Base-by-base conservation (phyloP, 2,329 filamentous ascomycete genomes). In the Aspergillus transmontanensis region DNA sequence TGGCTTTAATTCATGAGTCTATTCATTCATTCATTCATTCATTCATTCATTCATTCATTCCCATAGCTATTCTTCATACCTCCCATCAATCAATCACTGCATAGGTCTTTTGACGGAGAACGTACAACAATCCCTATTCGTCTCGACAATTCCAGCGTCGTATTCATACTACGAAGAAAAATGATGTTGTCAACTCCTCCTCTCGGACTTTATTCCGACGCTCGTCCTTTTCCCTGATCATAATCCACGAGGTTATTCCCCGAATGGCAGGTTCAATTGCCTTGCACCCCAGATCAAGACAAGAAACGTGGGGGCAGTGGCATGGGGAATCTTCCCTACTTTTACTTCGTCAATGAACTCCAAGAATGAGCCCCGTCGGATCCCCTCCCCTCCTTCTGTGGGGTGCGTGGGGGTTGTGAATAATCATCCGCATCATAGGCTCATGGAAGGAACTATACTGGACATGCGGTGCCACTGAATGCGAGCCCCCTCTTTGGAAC, bases 331-430 rank as follows among this genome's bases (percentile, higher is more conserved):
- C 14, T 39, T 19, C 34, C 51, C 39, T 55, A 16, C 32, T 28
- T 55, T 41, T 6, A 39, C 51, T 39, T 55, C 34, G 19, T 28
- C 46, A 57, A 39, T 30, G 6, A 16, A 51, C 48, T n/a, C 56
- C 23, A 45, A 43, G 45, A 43, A 50, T 54, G 39, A 30, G 26
- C 43, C 48, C 55, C 43, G 26, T 54, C 16, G 45, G 43, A 50
- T 61, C 60, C 32, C 34, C 34, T 36, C 34, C 60, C 60, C 60
- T 62, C 56, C 55, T 59, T 58, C 56, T 62, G 60, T 62, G 60
- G 60, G 60, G 60, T 62, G 60, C 60, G 60, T 62, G 60, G 60
- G 60, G 60, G 60, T 62, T 39, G 19, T 19, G 36, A 36, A 39
- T 55, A 41, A 43, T 58, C 53, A 45, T 34, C 43, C 43, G 32